Conservation (phyloP, 495 filamentous ascomycete species). For the Coniosporium apollinis region DNA sequence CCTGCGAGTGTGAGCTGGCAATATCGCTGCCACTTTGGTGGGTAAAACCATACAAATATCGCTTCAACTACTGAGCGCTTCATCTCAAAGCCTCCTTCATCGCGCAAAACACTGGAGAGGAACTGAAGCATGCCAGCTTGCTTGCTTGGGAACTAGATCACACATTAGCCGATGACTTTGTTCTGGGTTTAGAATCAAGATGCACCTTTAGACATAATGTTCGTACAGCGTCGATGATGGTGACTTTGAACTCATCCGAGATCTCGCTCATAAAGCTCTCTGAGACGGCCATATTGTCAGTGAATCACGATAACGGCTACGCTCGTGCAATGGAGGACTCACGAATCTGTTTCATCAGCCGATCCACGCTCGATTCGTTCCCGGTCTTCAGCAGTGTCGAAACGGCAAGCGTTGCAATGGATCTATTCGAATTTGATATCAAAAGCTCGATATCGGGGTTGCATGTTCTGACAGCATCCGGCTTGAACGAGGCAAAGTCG, state of each 20-base stretch:
- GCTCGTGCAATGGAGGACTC: no score
- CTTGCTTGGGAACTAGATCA: constrained; percentile 93
- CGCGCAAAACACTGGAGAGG: constrained; percentile 82
- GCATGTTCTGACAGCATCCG: constrained; percentile 77
- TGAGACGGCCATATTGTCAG: constrained; percentile 26
- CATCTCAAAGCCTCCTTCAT: constrained; percentile 97
- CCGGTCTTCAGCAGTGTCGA: constrained; percentile 96
- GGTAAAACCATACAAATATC: no score
- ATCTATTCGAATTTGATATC: constrained; percentile 92
- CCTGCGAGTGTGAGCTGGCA: no score
- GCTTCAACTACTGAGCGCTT: constrained; percentile 96
- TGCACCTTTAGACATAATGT: constrained; percentile 94
- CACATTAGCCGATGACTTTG: no score
- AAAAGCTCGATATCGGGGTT: constrained; percentile 93
- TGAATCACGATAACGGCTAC: constrained; percentile 17
- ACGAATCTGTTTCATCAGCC: constrained; percentile 95
- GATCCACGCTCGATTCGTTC: constrained; percentile 91
- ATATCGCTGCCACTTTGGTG: no score
- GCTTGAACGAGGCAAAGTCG: constrained; percentile 88
- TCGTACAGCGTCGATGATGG: constrained; percentile 93
- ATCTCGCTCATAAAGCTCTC: constrained; percentile 98
- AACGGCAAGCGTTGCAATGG: constrained; percentile 95
- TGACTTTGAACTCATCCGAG: constrained; percentile 98
- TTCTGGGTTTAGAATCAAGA: no score
- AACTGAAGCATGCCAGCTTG: constrained; percentile 96